Base-by-base conservation (phyloP, 192 early-diverging fungal species). In the Geranomyces michiganensis region DNA sequence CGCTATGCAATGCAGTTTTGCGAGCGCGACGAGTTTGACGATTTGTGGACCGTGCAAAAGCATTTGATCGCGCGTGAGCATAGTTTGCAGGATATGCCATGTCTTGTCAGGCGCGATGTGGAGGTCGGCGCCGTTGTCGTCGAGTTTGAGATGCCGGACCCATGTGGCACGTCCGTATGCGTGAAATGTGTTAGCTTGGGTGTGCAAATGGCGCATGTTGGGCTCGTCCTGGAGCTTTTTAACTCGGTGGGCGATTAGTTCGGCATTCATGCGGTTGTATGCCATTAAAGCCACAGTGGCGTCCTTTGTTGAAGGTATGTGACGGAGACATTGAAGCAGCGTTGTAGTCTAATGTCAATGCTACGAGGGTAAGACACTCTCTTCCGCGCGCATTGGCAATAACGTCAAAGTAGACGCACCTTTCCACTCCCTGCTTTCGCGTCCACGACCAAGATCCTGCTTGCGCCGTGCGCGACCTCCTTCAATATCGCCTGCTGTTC, bases 381-480 rank as follows among this genome's bases (percentile, higher is more conserved):
- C 10, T 47, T 47, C 46, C 46, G 19, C 10, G 12, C 46, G 46
- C 46, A 19, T 10, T 14, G 19, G 19, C 46, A 14, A 19, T 10
- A 47, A 10, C 46, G 19, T 47, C 46, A 19, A 19, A 47, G 10
- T 10, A 47, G 12, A 21, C 65, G 17, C n/a, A 71, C 69, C 69
- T 72, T 72, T 48, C 70, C 70, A 55, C 61, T 72, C 17, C 70
- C 70, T 43, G 70, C 70, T 43, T 72, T 72, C 48, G 70, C 70
- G 33, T 72, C 70, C 17, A 72, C 46, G 10, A 72, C 55, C 30
- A 72, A 41, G 15, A 72, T 48, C 22, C 21, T 21, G 59, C 21
- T 47, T 1, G 27, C 12, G 14, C 60, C 60, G 17, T 21, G 24
- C 15, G 43, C 48, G 19, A 72, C 62, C 46, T 48, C 45, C 13